Conservation (phyloP, 805 yeast species). For the Lipomyces spencermartinsiae region DNA sequence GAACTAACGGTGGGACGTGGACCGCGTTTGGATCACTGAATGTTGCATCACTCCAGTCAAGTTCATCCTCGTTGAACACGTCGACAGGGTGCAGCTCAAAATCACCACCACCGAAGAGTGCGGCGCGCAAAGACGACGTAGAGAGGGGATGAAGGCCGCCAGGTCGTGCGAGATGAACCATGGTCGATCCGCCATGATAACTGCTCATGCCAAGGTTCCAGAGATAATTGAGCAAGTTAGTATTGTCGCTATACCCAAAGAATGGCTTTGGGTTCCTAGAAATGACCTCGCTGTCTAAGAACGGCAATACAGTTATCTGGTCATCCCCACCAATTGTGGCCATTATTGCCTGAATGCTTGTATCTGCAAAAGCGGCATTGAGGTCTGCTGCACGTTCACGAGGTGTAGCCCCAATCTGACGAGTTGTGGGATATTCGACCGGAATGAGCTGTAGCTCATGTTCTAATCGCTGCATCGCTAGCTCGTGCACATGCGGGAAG, state of each 20-base stretch:
- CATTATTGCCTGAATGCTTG: constrained; percentile 7
- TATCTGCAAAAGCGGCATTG: constrained; percentile 7
- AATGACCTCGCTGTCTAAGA: constrained; percentile 1
- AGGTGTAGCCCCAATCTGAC: constrained; percentile 6
- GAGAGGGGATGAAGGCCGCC: constrained; percentile 6
- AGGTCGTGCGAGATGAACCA: constrained; percentile 1
- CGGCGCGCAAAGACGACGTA: background rate
- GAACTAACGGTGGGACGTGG: background rate
- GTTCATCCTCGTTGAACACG: constrained; percentile 3
- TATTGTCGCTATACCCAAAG: constrained; percentile 7
- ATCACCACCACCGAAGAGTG: constrained; percentile 9
- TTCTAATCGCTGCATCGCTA: background rate
- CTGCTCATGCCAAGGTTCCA: constrained; percentile 4
- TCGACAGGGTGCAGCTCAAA: constrained; percentile 9
- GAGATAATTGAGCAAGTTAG: constrained; percentile 10
- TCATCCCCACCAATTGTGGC: constrained; percentile 7
- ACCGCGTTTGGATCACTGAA: background rate
- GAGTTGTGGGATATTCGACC: constrained; percentile 5
- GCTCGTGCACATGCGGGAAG: constrained; percentile 4
- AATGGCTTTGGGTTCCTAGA: constrained; percentile 7
- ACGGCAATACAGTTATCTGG: constrained; percentile 6
- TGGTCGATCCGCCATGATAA: constrained; percentile 10
- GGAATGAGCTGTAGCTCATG: background rate
- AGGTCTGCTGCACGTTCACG: constrained; percentile 7
- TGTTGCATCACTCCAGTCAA: background rate